Evolutionary conservation across 2,329 filamentous ascomycete species (phyloP).

Genomic region (Pseudocercospora fuligena): DNA sequence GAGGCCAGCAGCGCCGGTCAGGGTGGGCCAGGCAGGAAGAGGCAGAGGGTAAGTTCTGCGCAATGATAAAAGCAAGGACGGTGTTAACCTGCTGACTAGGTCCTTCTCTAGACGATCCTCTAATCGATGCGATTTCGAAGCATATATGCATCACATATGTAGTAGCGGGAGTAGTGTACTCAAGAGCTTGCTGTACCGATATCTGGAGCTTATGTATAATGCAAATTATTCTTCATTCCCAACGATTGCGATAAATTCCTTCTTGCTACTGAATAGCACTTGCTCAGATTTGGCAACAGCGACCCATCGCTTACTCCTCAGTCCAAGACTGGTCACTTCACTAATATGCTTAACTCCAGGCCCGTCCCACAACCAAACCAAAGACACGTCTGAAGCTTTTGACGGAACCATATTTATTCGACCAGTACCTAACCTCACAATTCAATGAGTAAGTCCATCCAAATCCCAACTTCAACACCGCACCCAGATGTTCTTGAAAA

Average conservation of each 20-base stretch:
- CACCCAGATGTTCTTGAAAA: no score
- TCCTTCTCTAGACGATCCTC: not conserved
- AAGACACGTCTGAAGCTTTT: no score
- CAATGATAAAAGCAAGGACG: not conserved
- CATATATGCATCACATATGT: constrained; percentile 1
- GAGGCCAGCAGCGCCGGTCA: constrained; percentile 43
- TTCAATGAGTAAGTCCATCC: no score
- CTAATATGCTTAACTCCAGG: no score
- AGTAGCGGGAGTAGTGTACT: not conserved
- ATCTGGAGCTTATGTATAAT: constrained; percentile 5
- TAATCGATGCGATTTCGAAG: not conserved
- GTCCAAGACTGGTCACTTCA: no score
- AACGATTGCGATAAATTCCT: no score
- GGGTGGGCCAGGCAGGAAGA: constrained; percentile 42
- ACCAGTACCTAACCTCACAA: no score
- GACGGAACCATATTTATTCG: no score
- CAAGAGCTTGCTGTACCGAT: not conserved
- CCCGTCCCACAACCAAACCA: no score
- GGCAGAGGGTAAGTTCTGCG: constrained; percentile 38
- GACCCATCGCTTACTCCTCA: no score
- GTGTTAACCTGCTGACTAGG: not conserved
- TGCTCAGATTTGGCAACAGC: not conserved
- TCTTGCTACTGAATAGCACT: not conserved
- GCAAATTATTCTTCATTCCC: not conserved
- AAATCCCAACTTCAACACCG: no score